A percentile compares a stretch with the other conserved stretches of the same genome.
Conservation (phyloP, 805 yeast species). For the Nakazawaea holstii region DNA sequence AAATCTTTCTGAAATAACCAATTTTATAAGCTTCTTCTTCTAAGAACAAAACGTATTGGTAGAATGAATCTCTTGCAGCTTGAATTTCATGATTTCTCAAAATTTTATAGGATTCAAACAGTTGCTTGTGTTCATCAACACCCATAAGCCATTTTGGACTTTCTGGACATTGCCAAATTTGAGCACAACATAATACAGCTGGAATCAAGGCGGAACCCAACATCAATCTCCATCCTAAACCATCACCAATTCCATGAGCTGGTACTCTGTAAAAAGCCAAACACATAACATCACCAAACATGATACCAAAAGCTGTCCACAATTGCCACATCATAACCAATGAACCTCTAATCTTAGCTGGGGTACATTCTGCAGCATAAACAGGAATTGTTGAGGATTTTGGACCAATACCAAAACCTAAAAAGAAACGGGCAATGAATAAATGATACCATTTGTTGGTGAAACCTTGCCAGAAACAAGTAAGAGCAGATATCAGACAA, state of each 20-base stretch:
- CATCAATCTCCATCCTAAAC: constrained; percentile 69
- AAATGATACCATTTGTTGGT: constrained; percentile 61
- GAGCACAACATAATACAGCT: constrained; percentile 52
- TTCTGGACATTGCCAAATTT: constrained; percentile 66
- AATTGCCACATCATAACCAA: constrained; percentile 73
- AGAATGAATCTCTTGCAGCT: constrained; percentile 69
- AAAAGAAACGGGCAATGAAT: constrained; percentile 57
- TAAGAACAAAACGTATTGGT: constrained; percentile 56
- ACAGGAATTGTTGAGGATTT: constrained; percentile 76
- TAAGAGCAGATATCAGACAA: constrained; percentile 51
- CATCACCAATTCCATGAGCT: constrained; percentile 37
- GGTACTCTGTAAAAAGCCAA: constrained; percentile 58
- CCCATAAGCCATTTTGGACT: constrained; percentile 79
- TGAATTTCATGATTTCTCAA: constrained; percentile 48
- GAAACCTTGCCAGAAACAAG: constrained; percentile 70
- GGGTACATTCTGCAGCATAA: constrained; percentile 62
- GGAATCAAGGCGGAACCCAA: constrained; percentile 65
- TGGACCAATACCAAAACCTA: constrained; percentile 70
- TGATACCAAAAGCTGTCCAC: constrained; percentile 70
- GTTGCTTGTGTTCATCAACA: constrained; percentile 55
- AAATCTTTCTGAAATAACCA: constrained; percentile 40
- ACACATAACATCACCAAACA: constrained; percentile 63
- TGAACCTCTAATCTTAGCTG: constrained; percentile 58
- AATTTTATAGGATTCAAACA: constrained; percentile 42
- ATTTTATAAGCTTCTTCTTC: constrained; percentile 52